phyloP scores from a whole-genome alignment of 306 rosid genomes.

The Clitoria ternatea region DNA sequence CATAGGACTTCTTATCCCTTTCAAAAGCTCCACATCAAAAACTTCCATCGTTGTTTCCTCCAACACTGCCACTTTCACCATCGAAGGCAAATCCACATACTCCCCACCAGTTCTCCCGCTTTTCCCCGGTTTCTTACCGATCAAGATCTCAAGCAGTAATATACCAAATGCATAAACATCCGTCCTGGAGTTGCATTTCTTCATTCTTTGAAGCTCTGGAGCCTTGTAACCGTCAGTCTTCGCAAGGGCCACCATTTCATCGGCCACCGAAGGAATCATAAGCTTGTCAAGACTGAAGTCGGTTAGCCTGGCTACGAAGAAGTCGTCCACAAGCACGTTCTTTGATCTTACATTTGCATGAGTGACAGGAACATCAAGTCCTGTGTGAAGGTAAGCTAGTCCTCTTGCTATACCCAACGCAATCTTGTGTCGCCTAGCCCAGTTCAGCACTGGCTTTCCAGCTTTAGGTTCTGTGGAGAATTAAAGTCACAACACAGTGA shows the following conservation, averaged over 20 bases:
- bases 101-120: slow-evolving; percentile 64
- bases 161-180: slow-evolving; percentile 94
- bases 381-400: slow-evolving; percentile 84
- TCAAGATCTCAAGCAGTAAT: slow-evolving; percentile 71
- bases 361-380: slow-evolving; percentile 78
- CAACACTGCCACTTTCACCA: slow-evolving; percentile 90
- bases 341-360: slow-evolving; percentile 87
- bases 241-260: slow-evolving; percentile 81
- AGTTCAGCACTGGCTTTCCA: slow-evolving; percentile 87
- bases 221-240: slow-evolving; percentile 86
- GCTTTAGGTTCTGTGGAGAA: slow-evolving; percentile 63
- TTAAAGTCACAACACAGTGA: slow-evolving; percentile 5
- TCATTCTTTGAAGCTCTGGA: slow-evolving; percentile 92
- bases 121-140: slow-evolving; percentile 89
- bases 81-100: slow-evolving; percentile 79
- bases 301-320: slow-evolving; percentile 67
- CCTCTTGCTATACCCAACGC: slow-evolving; percentile 89
- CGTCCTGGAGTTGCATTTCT: slow-evolving; percentile 84
- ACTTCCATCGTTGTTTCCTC: slow-evolving; percentile 98
- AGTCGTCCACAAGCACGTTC: slow-evolving; percentile 86
- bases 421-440: slow-evolving; percentile 96
- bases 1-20: slow-evolving; percentile 91
- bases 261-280: slow-evolving; percentile 78
- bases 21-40: slow-evolving; percentile 79
- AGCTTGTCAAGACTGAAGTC: slow-evolving; percentile 87